Conservation (phyloP, 352 stramenopile species). For the Globisporangium yorkense region DNA sequence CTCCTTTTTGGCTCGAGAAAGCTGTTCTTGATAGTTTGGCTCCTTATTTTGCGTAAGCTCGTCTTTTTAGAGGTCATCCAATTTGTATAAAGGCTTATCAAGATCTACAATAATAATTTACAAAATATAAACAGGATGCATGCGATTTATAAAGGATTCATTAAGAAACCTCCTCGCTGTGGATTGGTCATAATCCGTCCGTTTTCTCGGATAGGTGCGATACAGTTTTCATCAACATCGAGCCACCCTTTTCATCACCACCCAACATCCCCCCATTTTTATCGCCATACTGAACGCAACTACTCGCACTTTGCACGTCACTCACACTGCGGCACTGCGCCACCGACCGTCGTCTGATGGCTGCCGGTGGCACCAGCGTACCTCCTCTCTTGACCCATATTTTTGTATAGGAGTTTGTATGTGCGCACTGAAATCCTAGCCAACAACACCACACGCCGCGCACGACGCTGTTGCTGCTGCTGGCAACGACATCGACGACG, state of each 20-base stretch:
- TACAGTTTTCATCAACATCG: neutral
- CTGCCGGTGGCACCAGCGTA: neutral
- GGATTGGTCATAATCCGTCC: neutral
- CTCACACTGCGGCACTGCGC: neutral
- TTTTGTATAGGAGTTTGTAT: neutral
- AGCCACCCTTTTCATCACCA: neutral
- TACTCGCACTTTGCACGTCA: neutral
- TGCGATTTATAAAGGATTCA: no score
- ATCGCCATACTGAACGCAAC: no score
- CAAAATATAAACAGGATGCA: neutral
- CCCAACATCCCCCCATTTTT: neutral
- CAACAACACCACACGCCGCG: neutral
- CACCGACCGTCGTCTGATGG: neutral
- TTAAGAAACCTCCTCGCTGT: neutral
- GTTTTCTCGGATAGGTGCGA: neutral
- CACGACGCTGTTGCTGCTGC: no score
- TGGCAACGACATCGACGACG: no score
- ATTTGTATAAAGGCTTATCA: no score
- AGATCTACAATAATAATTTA: no score
- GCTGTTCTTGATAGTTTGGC: neutral
- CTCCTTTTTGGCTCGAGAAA: neutral
- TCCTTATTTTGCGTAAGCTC: no score
- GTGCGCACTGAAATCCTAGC: neutral
- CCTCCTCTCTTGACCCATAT: neutral
- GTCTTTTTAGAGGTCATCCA: no score